Percentiles rank a stretch among this genome's conserved stretches.
Evolutionary conservation across 2,329 filamentous ascomycete genomes (phyloP).

Genomic region (Chrysosphaeria jannelii): DNA sequence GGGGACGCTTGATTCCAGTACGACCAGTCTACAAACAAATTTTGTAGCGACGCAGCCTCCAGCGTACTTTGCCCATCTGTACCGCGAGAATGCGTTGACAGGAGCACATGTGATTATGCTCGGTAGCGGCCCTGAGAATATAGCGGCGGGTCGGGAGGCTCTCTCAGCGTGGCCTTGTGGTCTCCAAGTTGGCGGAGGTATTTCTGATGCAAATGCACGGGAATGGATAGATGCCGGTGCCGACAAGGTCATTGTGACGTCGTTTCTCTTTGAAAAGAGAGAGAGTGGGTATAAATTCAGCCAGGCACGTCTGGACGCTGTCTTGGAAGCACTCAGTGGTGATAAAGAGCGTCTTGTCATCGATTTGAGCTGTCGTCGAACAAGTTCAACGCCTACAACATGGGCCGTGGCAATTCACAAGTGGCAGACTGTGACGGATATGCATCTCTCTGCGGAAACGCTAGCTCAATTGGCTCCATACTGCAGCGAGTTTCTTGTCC

Average conservation of each 20-base stretch:
- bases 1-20: conserved; percentile 49
- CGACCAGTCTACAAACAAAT: conserved; percentile 53
- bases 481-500: conserved; percentile 89
- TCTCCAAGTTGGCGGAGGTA: conserved; percentile 81
- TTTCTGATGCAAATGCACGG: conserved; percentile 56
- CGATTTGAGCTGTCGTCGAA: conserved; percentile 63
- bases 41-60: conserved; percentile 67
- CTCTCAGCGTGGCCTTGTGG: conserved; percentile 48
- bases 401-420: conserved; percentile 99
- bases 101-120: conserved; percentile 95
- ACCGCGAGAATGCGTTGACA: conserved; percentile 38
- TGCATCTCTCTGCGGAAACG: conserved; percentile 54
- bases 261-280: conserved; percentile 54
- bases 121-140: conserved; percentile 41
- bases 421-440: conserved; percentile 93
- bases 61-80: conserved; percentile 52
- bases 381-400: neutral
- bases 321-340: conserved; percentile 40
- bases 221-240: conserved; percentile 73
- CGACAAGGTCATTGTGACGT: conserved; percentile 90
- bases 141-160: conserved; percentile 48
- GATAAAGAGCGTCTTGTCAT: conserved; percentile 67
- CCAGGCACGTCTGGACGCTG: conserved; percentile 39
- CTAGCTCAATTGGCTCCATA: conserved; percentile 62
- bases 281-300: conserved; percentile 28